Conservation (phyloP, 768 basidiomycete genomes). For the Termitomyces sp. region DNA sequence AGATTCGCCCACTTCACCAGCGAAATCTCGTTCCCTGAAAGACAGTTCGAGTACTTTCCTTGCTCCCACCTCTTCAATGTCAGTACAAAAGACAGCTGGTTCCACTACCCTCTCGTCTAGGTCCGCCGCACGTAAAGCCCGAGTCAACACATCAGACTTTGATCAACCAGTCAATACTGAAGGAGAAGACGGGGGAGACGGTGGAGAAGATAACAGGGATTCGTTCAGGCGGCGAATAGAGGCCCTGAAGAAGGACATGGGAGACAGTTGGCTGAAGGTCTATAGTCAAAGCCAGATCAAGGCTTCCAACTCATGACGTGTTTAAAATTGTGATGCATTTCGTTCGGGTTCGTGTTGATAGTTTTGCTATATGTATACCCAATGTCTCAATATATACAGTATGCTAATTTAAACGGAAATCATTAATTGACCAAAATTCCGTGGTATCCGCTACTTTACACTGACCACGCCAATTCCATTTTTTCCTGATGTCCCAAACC, state of each 20-base stretch:
- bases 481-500: no score
- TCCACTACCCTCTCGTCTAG: conserved; percentile 32
- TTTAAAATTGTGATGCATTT: neutral
- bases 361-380: neutral
- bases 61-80: conserved; percentile 5
- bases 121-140: conserved; percentile 40
- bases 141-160: conserved; percentile 57
- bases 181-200: conserved; percentile 17
- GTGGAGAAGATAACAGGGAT: conserved; percentile 47
- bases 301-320: conserved; percentile 6
- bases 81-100: conserved; percentile 11
- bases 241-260: conserved; percentile 80
- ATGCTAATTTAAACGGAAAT: neutral
- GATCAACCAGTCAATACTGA: conserved; percentile 37
- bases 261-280: conserved; percentile 85
- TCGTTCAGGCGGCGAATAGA: conserved; percentile 75
- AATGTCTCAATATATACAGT: neutral
- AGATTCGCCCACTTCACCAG: conserved; percentile 9
- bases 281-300: conserved; percentile 54
- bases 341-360: neutral
- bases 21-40: conserved; percentile 1
- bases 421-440: neutral
- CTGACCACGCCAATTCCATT: no score
- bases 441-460: no score
- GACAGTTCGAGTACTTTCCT: conserved; percentile 1